Conservation (phyloP, 2,329 filamentous ascomycete species). For the Botrytis porri region DNA sequence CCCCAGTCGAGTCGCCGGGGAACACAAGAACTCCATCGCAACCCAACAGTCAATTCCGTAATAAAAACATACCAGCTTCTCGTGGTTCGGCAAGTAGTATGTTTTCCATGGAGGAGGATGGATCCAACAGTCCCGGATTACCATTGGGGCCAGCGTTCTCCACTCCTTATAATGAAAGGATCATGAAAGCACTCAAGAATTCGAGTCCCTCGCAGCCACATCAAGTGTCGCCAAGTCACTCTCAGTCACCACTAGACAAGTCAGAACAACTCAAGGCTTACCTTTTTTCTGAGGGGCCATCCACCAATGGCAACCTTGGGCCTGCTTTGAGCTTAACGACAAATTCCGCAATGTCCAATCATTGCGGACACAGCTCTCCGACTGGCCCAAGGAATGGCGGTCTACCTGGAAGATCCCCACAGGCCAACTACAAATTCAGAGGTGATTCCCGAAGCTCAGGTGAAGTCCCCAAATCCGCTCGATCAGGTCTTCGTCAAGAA, state of each 20-base stretch:
- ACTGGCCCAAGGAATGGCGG: constrained; percentile 22
- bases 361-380: constrained; percentile 18
- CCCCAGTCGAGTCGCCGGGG: constrained; percentile 44
- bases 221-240: constrained; percentile 7
- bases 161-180: constrained; percentile 61
- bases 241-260: constrained; percentile 36
- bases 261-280: constrained; percentile 57
- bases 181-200: constrained; percentile 49
- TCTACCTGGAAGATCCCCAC: constrained; percentile 20
- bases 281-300: constrained; percentile 43
- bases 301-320: constrained; percentile 2
- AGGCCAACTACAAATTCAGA: constrained; percentile 22
- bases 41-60: constrained; percentile 35
- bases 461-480: constrained; percentile 24
- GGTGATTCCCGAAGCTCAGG: constrained; percentile 23
- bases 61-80: constrained; percentile 43
- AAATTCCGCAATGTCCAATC: constrained; percentile 18
- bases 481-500: constrained; percentile 38
- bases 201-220: constrained; percentile 21
- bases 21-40: constrained; percentile 38
- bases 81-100: constrained; percentile 53
- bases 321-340: constrained; percentile 19
- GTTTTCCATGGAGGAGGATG: constrained; percentile 68
- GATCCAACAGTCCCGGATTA: constrained; percentile 49
- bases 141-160: constrained; percentile 66